Evolutionary conservation across 768 basidiomycete genomes (phyloP), one percentile per base, ranked within the genome.

Genomic region (Auriscalpium microsporum): DNA sequence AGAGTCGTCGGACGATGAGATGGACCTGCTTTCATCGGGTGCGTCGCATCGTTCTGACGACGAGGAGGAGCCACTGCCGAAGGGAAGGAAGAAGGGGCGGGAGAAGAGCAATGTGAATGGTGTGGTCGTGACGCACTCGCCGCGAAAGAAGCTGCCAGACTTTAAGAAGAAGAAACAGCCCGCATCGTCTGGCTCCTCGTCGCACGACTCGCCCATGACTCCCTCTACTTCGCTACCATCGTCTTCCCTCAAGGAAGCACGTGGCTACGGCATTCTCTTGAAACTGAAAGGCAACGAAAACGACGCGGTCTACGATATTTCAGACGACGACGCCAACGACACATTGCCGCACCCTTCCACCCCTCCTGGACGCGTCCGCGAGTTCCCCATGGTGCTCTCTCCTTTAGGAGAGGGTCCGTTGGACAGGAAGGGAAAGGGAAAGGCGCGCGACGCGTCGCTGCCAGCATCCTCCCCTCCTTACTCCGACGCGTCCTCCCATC

Each of bases 161-260:
- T 59, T 58, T 52, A 59, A 54, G 52, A 59, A 54, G 36, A 44
- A 49, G 58, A 52, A 53, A 44, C n/a, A 34, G 10, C 46, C 46
- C 28, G 28, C 28, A 28, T 34, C 56, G n/a, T 58, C 56, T 23
- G 45, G 42, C 42, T 50, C 50, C 21, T n/a, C 49, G 34, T 36
- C 21, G 52, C 45, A 34, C 37, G 13, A 44, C 42, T 46, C 37
- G 45, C 28, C 23, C 36, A 19, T 5, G 14, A 17, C 46, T 6
- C 17, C 17, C 21, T 28, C 46, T 13, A 16, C 46, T 48, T 28
- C 17, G 11, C 21, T 28, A 4, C 16, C 14, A 11, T 11, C 46
- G 11, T 48, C 46, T 13, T 48, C 46, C 16, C 2, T 6, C 23
- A 48, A 17, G 17, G 14, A 11, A 7, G 13, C 46, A 13, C 13